Percentiles rank a stretch among this genome's conserved stretches.
Evolutionary conservation across 2,329 filamentous ascomycete species (phyloP).

Genomic region (Aspergillus alliaceus): DNA sequence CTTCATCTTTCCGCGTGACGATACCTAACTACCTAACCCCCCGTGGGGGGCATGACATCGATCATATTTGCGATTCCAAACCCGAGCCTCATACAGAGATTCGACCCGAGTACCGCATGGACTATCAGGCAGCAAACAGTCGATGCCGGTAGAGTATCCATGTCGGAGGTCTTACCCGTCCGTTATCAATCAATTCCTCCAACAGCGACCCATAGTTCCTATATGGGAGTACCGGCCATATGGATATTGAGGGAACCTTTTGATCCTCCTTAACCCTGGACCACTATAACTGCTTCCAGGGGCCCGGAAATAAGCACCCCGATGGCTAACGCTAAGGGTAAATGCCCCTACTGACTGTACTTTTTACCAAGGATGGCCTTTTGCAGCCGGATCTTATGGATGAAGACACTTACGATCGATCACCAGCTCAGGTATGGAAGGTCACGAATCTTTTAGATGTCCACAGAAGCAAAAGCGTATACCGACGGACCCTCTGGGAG

Average conservation of each 20-base stretch:
- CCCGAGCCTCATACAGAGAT: conserved; percentile 1
- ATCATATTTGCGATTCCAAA: conserved; percentile 16
- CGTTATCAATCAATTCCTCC: not conserved
- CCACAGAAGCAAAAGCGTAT: too few relatives aligned
- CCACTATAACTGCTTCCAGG: not conserved
- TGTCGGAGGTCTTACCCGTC: not conserved
- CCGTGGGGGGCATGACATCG: conserved; percentile 9
- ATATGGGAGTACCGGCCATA: not conserved
- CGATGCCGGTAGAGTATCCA: too few relatives aligned
- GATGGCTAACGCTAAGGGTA: not conserved
- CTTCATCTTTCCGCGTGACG: conserved; percentile 12
- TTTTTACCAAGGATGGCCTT: conserved; percentile 5
- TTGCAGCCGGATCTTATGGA: conserved; percentile 2
- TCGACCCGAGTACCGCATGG: too few relatives aligned
- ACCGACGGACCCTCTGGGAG: too few relatives aligned
- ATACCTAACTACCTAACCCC: conserved; percentile 2
- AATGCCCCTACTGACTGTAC: not conserved
- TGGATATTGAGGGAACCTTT: conserved; percentile 1
- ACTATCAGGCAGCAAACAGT: not conserved
- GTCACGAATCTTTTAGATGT: not conserved
- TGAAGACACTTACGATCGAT: not conserved
- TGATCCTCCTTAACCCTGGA: not conserved
- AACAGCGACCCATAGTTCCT: not conserved
- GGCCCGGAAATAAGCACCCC: not conserved
- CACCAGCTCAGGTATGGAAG: not conserved